phyloP scores from a whole-genome alignment of 495 filamentous ascomycete species.

The Filosporella fistucella region DNA sequence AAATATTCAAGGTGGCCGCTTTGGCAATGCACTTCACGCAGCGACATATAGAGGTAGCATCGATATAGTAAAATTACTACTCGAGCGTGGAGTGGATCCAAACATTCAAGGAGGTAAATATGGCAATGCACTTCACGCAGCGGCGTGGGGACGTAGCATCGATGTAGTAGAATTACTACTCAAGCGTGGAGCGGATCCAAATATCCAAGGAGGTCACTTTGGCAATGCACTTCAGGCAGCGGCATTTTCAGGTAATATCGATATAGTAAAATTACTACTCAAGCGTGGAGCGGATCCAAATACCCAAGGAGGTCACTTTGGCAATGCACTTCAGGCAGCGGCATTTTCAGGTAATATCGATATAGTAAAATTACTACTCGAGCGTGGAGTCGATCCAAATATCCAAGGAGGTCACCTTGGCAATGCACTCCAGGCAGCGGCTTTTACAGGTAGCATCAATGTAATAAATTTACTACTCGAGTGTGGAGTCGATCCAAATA shows the following conservation, averaged over 20 bases:
- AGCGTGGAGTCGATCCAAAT: background rate
- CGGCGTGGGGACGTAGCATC: background rate
- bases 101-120: conserved; percentile 5
- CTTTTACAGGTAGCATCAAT: background rate
- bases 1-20: conserved; percentile 19
- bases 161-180: conserved; percentile 15
- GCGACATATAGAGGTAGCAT: conserved; percentile 15
- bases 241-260: background rate
- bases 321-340: conserved; percentile 21
- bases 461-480: conserved; percentile 19
- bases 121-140: conserved; percentile 13
- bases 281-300: conserved; percentile 2
- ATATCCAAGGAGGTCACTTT: conserved; percentile 19
- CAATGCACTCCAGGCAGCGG: background rate
- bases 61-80: conserved; percentile 15
- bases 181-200: conserved; percentile 21
- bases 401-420: background rate
- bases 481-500: conserved; percentile 23
- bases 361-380: background rate
- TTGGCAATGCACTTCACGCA: conserved; percentile 23
- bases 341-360: background rate
- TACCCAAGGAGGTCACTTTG: conserved; percentile 15
- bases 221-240: conserved; percentile 25
- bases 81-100: conserved; percentile 16
- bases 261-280: conserved; percentile 3